Conservation (phyloP, 768 basidiomycete species). For the Tephrocybe sp. region DNA sequence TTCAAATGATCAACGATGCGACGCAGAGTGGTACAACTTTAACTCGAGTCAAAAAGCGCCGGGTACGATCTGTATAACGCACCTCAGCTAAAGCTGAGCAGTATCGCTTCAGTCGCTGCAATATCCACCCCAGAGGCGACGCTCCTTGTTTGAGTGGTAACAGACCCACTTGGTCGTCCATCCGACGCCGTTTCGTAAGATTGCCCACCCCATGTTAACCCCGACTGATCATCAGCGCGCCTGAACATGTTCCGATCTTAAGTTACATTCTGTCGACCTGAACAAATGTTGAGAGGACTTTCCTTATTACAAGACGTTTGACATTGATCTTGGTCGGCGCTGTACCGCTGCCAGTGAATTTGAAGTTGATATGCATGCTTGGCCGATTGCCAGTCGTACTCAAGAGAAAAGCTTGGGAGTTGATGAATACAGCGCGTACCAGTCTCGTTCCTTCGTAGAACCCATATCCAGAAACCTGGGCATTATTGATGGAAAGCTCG, state of each 20-base stretch:
- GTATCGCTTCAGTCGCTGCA: slow-evolving; percentile 45
- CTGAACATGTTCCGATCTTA: slow-evolving; percentile 23
- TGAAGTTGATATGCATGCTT: slow-evolving; percentile 42
- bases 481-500: slow-evolving; percentile 48
- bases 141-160: slow-evolving; percentile 25
- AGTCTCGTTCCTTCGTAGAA: slow-evolving; percentile 50
- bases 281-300: slow-evolving; percentile 16
- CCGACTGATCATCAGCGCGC: slow-evolving; percentile 50
- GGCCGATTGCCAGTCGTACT: slow-evolving; percentile 30
- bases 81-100: slow-evolving; percentile 27
- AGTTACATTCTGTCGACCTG: neutral
- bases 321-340: slow-evolving; percentile 35
- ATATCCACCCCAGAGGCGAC: slow-evolving; percentile 44
- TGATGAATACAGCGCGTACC: slow-evolving; percentile 56
- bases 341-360: slow-evolving; percentile 29
- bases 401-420: slow-evolving; percentile 50
- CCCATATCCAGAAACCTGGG: slow-evolving; percentile 59
- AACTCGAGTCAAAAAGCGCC: neutral
- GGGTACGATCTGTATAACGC: neutral
- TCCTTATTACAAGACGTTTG: slow-evolving; percentile 52
- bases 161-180: slow-evolving; percentile 37
- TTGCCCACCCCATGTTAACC: slow-evolving; percentile 58
- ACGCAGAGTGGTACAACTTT: neutral
- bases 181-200: slow-evolving; percentile 54
- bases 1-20: too few relatives aligned